Percentiles rank a stretch among this genome's conserved stretches.
Conservation (phyloP, 305 asterid species). For the Fraxinus sp. region DNA sequence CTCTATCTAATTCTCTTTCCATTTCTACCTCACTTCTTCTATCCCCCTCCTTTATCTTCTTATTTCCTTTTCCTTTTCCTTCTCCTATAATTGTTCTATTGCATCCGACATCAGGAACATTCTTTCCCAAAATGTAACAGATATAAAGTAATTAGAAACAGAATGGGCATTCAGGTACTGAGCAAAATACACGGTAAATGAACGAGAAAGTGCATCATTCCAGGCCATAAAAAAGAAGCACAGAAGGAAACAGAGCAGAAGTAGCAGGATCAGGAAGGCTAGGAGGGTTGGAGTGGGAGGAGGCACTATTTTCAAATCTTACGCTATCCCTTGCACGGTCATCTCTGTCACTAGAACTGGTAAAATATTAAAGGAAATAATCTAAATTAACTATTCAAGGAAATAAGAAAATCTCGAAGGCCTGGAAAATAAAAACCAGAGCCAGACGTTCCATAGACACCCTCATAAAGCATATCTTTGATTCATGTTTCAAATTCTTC, state of each 20-base stretch:
- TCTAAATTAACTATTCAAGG: background rate
- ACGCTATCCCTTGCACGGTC: background rate
- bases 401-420: background rate
- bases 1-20: background rate
- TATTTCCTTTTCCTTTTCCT: too few species aligned
- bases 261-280: background rate
- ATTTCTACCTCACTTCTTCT: background rate
- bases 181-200: background rate
- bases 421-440: background rate
- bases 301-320: background rate
- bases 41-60: background rate
- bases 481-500: background rate
- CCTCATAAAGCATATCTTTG: background rate
- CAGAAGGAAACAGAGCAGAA: background rate
- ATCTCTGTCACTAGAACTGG: background rate
- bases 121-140: background rate
- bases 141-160: background rate
- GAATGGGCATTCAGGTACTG: background rate
- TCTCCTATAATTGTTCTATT: background rate
- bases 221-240: background rate
- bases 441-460: background rate
- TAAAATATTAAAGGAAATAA: background rate
- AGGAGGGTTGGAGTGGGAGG: background rate
- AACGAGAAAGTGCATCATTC: background rate
- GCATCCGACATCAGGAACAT: background rate